Evolutionary conservation across 805 yeast species (phyloP).

Genomic region (Candida maltosa): DNA sequence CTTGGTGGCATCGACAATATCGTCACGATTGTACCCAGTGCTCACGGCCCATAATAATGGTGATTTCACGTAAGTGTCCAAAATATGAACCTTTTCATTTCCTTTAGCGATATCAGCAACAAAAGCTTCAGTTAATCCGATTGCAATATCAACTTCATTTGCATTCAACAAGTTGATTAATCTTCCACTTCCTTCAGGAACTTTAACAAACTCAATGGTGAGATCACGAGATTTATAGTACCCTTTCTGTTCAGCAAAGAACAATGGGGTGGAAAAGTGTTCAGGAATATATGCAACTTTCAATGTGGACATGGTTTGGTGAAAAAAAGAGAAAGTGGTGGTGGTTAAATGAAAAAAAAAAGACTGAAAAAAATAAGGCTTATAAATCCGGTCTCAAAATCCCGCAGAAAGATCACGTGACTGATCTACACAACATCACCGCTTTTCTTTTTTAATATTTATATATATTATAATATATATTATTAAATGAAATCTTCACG

Average conservation of each 20-base stretch:
- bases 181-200: conserved; percentile 86
- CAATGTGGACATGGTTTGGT: conserved; percentile 16
- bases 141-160: conserved; percentile 69
- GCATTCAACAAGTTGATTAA: conserved; percentile 68
- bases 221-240: conserved; percentile 49
- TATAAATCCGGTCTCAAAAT: too few species aligned
- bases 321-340: not conserved
- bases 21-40: conserved; percentile 63
- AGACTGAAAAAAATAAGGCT: not conserved
- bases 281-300: conserved; percentile 86
- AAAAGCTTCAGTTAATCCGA: conserved; percentile 91
- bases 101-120: conserved; percentile 79
- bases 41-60: conserved; percentile 91
- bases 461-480: too few species aligned
- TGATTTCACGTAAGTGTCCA: conserved; percentile 81
- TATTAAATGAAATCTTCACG: too few species aligned
- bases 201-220: conserved; percentile 62
- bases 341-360: not conserved
- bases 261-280: conserved; percentile 86
- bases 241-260: conserved; percentile 62
- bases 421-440: too few species aligned
- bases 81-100: conserved; percentile 56
- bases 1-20: conserved; percentile 49
- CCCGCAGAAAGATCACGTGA: too few species aligned
- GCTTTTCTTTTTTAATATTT: too few species aligned